phyloP scores from a whole-genome alignment of 2,329 filamentous ascomycete species.

The Monosporascus cannonballus region DNA sequence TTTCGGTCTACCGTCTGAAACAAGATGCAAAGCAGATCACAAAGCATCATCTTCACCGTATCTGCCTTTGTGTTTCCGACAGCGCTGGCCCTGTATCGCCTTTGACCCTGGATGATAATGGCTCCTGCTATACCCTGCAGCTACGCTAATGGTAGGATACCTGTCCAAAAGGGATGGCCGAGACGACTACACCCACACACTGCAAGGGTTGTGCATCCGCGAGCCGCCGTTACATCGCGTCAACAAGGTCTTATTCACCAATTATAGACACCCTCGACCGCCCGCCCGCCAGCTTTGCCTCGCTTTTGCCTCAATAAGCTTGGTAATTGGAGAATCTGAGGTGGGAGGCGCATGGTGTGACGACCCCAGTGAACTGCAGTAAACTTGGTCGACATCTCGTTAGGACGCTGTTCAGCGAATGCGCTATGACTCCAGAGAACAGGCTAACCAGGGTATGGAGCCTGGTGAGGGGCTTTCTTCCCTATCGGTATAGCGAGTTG shows the following conservation, averaged over 20 bases:
- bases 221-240: constrained; percentile 19
- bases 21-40: neutral
- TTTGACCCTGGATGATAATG: neutral
- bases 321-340: neutral
- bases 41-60: neutral
- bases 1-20: neutral
- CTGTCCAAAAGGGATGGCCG: constrained; percentile 9
- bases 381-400: neutral
- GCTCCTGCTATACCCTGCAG: constrained; percentile 4
- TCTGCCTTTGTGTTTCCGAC: neutral
- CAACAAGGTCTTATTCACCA: neutral
- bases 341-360: neutral
- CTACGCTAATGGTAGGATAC: constrained; percentile 5
- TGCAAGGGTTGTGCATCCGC: constrained; percentile 17
- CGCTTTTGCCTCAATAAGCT: neutral
- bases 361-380: neutral
- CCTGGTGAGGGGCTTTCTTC: neutral
- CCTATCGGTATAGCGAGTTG: neutral
- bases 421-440: neutral
- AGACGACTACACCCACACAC: constrained; percentile 15
- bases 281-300: neutral
- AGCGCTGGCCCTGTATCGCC: neutral
- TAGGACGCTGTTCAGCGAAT: neutral
- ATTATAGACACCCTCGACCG: neutral
- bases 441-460: neutral